Evolutionary conservation across 2,329 filamentous ascomycete genomes (phyloP).

Genomic region (Myriosclerotinia curreyana): DNA sequence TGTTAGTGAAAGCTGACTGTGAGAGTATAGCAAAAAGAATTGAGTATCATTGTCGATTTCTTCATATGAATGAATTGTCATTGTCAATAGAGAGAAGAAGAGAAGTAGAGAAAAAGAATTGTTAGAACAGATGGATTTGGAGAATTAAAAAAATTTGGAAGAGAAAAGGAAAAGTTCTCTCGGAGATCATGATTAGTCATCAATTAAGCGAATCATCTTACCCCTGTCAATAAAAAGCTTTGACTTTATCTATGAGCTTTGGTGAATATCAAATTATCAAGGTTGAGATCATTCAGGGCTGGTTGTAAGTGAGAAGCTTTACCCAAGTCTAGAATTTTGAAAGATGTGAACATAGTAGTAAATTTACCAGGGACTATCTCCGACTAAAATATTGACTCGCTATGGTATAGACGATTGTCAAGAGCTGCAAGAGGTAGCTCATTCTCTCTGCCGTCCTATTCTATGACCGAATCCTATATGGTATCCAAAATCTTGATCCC

Average conservation of each 20-base stretch:
- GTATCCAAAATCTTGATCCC: neutral
- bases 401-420: conserved; percentile 12
- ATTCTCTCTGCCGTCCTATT: conserved; percentile 7
- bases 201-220: conserved; percentile 7
- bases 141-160: neutral
- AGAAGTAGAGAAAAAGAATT: neutral
- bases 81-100: neutral
- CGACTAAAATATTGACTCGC: neutral
- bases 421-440: conserved; percentile 1
- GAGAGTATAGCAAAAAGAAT: conserved; percentile 13
- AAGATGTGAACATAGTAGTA: neutral
- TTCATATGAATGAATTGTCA: neutral
- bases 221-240: conserved; percentile 6
- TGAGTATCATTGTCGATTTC: neutral
- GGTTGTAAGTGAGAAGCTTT: neutral
- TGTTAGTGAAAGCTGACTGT: neutral
- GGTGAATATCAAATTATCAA: neutral
- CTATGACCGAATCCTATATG: conserved; percentile 8
- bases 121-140: too few species aligned
- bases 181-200: neutral
- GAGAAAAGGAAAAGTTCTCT: neutral
- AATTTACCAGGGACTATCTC: neutral
- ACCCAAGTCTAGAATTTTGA: neutral
- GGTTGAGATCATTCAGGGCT: neutral
- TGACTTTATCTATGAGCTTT: neutral